Conservation (phyloP, 305 asterid genomes). For the Coffea humblotiana region DNA sequence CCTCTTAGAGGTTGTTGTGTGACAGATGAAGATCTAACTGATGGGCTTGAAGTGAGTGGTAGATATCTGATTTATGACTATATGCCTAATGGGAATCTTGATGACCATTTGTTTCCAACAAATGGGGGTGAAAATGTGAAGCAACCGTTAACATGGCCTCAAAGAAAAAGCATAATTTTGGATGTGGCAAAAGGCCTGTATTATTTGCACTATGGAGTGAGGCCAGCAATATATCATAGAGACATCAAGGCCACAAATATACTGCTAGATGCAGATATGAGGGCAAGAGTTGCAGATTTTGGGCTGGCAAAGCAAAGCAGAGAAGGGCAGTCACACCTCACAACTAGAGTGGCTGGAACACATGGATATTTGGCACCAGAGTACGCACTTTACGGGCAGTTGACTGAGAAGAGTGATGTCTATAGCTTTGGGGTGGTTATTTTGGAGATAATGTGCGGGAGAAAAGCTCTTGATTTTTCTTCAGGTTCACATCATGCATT, state of each 20-base stretch:
- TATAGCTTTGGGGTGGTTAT: conserved; percentile 88
- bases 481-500: conserved; percentile 43
- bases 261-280: conserved; percentile 69
- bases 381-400: conserved; percentile 88
- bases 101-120: conserved; percentile 54
- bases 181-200: conserved; percentile 78
- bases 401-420: conserved; percentile 86
- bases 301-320: conserved; percentile 72
- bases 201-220: conserved; percentile 81
- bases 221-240: conserved; percentile 79
- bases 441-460: conserved; percentile 91
- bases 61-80: conserved; percentile 77
- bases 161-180: conserved; percentile 67
- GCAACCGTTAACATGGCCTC: conserved; percentile 68
- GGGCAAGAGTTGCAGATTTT: conserved; percentile 90
- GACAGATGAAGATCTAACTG: conserved; percentile 28
- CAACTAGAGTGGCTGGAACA: conserved; percentile 89
- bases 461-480: conserved; percentile 69
- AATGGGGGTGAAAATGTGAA: conserved; percentile 19
- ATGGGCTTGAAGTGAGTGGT: conserved; percentile 32
- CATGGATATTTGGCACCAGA: conserved; percentile 93
- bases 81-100: conserved; percentile 85
- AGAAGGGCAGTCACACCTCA: conserved; percentile 84
- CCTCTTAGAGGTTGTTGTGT: conserved; percentile 64
- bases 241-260: conserved; percentile 86